Evolutionary conservation across 345 rosid genomes (phyloP).

Genomic region (Aquilaria yunnanensis): DNA sequence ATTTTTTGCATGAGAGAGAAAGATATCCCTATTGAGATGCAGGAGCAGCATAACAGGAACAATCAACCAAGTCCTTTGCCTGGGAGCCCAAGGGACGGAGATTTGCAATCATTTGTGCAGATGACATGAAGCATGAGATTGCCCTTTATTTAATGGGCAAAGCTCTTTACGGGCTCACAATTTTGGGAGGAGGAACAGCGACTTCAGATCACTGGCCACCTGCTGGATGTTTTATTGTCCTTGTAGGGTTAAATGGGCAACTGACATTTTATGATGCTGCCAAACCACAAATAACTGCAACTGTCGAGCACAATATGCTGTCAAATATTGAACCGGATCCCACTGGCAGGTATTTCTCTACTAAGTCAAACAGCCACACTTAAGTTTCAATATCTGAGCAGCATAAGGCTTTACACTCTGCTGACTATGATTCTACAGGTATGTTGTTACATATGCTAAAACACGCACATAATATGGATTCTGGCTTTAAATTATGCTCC

Average conservation of each 20-base stretch:
- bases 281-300: constrained; percentile 84
- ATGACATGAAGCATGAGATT: constrained; percentile 73
- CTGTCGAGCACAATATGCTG: constrained; percentile 81
- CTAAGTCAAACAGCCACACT: too few relatives aligned
- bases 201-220: constrained; percentile 95
- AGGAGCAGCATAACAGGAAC: constrained; percentile 87
- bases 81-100: constrained; percentile 97
- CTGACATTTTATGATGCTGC: constrained; percentile 80
- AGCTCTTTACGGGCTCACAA: constrained; percentile 53
- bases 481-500: constrained; percentile 86
- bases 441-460: constrained; percentile 73
- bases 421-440: constrained; percentile 26
- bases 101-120: constrained; percentile 82
- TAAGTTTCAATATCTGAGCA: neutral
- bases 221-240: constrained; percentile 54
- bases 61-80: constrained; percentile 83
- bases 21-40: constrained; percentile 86
- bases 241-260: constrained; percentile 87
- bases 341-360: constrained; percentile 60
- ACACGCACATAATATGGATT: constrained; percentile 88
- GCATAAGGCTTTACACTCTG: neutral
- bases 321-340: constrained; percentile 93
- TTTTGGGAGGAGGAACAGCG: constrained; percentile 77
- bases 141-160: constrained; percentile 68
- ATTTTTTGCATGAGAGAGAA: constrained; percentile 83